A percentile compares a stretch with the other conserved stretches of the same genome.
These are phyloP conservation scores for Yueomyces sinensis DNA, from an alignment of 805 yeast species.

Conservation along the genomic window DNA sequence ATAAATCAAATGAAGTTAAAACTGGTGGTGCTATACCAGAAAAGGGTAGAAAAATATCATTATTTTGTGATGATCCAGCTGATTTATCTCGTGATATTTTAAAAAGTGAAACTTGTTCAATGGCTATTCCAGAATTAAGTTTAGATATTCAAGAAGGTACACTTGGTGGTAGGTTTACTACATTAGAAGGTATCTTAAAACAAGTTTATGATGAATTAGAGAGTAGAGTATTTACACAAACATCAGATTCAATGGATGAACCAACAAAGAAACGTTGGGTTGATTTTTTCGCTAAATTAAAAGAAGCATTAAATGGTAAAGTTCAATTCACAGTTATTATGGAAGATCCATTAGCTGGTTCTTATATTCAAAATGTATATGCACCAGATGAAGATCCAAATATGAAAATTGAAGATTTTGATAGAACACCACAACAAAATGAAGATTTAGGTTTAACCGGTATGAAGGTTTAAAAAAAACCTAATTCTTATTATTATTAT, in stretches of 20 bases:
- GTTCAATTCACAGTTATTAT: slow-evolving; percentile 69
- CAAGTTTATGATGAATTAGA: slow-evolving; percentile 88
- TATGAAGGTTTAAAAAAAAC: slow-evolving; percentile 25
- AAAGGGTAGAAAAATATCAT: slow-evolving; percentile 60
- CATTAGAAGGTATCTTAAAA: slow-evolving; percentile 81
- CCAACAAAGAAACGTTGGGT: slow-evolving; percentile 75
- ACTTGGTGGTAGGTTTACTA: slow-evolving; percentile 94
- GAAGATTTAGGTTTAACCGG: slow-evolving; percentile 75
- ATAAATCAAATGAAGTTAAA: slow-evolving; percentile 92
- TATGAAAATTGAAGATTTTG: slow-evolving; percentile 82
- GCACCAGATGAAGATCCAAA: slow-evolving; percentile 98
- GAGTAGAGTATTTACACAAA: slow-evolving; percentile 67
- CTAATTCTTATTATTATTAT: no score
- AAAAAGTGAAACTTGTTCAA: slow-evolving; percentile 86
- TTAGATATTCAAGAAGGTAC: slow-evolving; percentile 94
- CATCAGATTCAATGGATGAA: slow-evolving; percentile 84
- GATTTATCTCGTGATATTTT: slow-evolving; percentile 90
- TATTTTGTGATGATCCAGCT: slow-evolving; percentile 65
- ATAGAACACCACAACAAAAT: slow-evolving; percentile 78
- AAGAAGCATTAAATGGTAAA: slow-evolving; percentile 72
- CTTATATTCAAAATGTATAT: slow-evolving; percentile 93
- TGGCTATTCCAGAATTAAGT: slow-evolving; percentile 74
- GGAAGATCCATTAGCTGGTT: slow-evolving; percentile 93
- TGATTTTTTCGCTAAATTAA: slow-evolving; percentile 56
- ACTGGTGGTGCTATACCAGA: slow-evolving; percentile 96